Conservation (phyloP, 768 basidiomycete genomes). For the Kwoniella pini region DNA sequence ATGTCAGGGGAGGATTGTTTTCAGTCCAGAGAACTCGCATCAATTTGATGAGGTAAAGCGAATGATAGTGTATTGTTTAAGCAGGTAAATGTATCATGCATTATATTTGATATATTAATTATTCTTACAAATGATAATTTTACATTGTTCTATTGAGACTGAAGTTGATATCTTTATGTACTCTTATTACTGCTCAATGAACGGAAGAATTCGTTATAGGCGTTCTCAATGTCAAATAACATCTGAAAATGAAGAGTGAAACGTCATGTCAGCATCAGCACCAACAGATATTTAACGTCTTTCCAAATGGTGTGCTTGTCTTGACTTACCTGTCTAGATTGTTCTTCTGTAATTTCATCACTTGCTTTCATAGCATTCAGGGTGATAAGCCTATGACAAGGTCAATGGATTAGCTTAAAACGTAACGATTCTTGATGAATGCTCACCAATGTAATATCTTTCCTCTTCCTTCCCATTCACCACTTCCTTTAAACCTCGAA, state of each 20-base stretch:
- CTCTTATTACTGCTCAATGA: slow-evolving; percentile 44
- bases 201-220: slow-evolving; percentile 86
- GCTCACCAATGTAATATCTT: slow-evolving; percentile 90
- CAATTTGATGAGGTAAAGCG: neutral
- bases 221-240: slow-evolving; percentile 94
- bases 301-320: neutral
- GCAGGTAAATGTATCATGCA: too few species aligned
- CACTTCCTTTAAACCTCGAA: slow-evolving; percentile 88
- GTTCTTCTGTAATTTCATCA: slow-evolving; percentile 93
- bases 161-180: neutral
- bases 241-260: slow-evolving; percentile 59
- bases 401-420: neutral
- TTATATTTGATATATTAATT: too few species aligned
- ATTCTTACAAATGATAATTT: too few species aligned
- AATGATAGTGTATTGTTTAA: too few species aligned
- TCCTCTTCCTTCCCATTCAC: slow-evolving; percentile 94
- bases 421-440: neutral
- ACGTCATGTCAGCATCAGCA: too few species aligned
- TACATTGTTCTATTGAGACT: too few species aligned
- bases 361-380: slow-evolving; percentile 96
- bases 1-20: slow-evolving; percentile 16
- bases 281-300: neutral
- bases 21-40: slow-evolving; percentile 14
- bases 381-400: slow-evolving; percentile 84
- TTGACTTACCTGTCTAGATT: slow-evolving; percentile 77